Conservation (phyloP, 2,329 filamentous ascomycete genomes). For the Drechslerella stenobrocha region DNA sequence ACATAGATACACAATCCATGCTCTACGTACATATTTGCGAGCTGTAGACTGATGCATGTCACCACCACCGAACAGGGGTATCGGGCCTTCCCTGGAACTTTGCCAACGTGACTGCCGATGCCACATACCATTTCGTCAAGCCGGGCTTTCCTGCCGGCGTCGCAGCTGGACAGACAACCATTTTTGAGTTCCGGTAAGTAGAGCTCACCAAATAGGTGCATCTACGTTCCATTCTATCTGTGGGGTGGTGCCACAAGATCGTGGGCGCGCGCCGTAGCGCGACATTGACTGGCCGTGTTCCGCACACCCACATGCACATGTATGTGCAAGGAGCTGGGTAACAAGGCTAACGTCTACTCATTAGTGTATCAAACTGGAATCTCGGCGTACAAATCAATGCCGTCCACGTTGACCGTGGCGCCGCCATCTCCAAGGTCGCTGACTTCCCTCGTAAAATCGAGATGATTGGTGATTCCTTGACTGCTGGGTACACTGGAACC, state of each 20-base stretch:
- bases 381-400: constrained; percentile 64
- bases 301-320: constrained; percentile 56
- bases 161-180: constrained; percentile 27
- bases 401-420: constrained; percentile 59
- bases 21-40: too few relatives aligned
- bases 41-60: constrained; percentile 55
- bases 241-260: too few relatives aligned
- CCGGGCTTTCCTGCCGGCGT: constrained; percentile 23
- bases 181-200: constrained; percentile 42
- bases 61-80: constrained; percentile 56
- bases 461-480: constrained; percentile 60
- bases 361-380: constrained; percentile 64
- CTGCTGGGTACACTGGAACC: constrained; percentile 63
- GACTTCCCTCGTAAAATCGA: constrained; percentile 56
- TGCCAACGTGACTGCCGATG: constrained; percentile 64
- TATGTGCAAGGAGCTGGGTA: constrained; percentile 61
- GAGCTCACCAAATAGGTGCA: too few relatives aligned
- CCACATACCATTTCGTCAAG: constrained; percentile 62
- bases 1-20: too few relatives aligned
- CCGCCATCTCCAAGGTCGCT: constrained; percentile 58
- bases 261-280: too few relatives aligned
- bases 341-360: constrained; percentile 9
- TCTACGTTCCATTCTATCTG: too few relatives aligned
- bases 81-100: constrained; percentile 65
- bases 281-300: not conserved